Evolutionary conservation across 768 basidiomycete genomes (phyloP), one percentile per base, ranked within the genome.

Genomic region (Suillus spraguei): DNA sequence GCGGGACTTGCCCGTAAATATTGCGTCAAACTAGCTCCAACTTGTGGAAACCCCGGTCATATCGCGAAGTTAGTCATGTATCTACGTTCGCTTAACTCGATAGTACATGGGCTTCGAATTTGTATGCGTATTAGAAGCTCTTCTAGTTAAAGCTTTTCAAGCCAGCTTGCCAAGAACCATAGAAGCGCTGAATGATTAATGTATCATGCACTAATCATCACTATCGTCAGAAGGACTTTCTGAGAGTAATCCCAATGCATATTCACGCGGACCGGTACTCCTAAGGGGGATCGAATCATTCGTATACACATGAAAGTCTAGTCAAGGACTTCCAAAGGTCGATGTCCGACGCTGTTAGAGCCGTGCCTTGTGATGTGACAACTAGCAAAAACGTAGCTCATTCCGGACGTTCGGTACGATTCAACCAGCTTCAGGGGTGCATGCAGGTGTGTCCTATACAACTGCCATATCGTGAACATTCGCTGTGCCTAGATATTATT

Each of bases 321-420:
- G 16, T 56, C 16, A 56, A 56, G 24, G 24, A 24, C 50, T 53
- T 58, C 17, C 56, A 32, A 58, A 7, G 17, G 39, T 28, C 39
- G 24, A 35, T 33, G 52, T 53, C 20, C 52, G 20, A 53, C 52
- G 52, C 52, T 53, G 20, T 53, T n/a, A 35, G 28, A 28, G 33
- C 33, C 33, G 52, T 53, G 33, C 52, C 52, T 53, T 53, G 52
- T 35, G 52, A 58, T 58, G 39, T 58, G 24, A 41, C 39, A 32
- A 41, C 56, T 56, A 6, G 39, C 28, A 39, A 58, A 16, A 20
- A 39, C 17, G 39, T 41, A 32, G 10, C 28, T 28, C 6, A 58
- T 39, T 41, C 10, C 56, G 56, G 56, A 41, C 17, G 16, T 58
- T 58, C 56, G 56, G 56, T 41, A 42, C 56, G 56, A 58, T 32